Evolutionary conservation across 2,329 filamentous ascomycete genomes (phyloP).

Genomic region (Sporothrix variecibatus): DNA sequence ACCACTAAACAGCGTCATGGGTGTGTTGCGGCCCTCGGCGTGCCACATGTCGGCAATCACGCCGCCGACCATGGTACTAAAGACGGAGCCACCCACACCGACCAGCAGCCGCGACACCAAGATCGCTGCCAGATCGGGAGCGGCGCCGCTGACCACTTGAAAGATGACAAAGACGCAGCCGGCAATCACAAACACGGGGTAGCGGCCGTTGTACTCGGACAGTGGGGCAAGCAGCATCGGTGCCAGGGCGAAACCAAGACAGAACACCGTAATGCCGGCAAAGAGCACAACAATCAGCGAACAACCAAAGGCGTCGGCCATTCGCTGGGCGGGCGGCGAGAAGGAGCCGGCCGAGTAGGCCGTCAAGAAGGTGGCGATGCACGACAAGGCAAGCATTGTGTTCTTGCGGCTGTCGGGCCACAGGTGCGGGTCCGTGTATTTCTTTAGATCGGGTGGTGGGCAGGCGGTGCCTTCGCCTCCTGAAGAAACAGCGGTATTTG

Average conservation of each 20-base stretch:
- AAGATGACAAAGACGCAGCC: constrained; percentile 71
- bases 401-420: constrained; percentile 73
- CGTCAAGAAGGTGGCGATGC: constrained; percentile 72
- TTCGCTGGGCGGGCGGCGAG: constrained; percentile 65
- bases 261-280: constrained; percentile 79
- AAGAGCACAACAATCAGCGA: constrained; percentile 62
- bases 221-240: constrained; percentile 89
- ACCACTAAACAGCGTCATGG: constrained; percentile 88
- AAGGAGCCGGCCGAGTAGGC: constrained; percentile 83
- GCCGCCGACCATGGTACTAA: constrained; percentile 89
- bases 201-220: constrained; percentile 83
- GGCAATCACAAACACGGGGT: constrained; percentile 76
- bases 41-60: constrained; percentile 86
- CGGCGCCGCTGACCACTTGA: constrained; percentile 72
- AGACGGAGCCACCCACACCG: constrained; percentile 75
- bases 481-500: constrained; percentile 25
- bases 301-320: constrained; percentile 66
- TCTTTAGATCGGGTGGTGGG: constrained; percentile 61
- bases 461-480: constrained; percentile 34
- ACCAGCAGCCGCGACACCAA: constrained; percentile 73
- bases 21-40: constrained; percentile 76
- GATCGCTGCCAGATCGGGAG: constrained; percentile 70
- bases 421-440: constrained; percentile 69
- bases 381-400: constrained; percentile 71
- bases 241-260: constrained; percentile 74